Evolutionary conservation across 2,329 filamentous ascomycete species (phyloP).

Genomic region (Annulohypoxylon truncatum): DNA sequence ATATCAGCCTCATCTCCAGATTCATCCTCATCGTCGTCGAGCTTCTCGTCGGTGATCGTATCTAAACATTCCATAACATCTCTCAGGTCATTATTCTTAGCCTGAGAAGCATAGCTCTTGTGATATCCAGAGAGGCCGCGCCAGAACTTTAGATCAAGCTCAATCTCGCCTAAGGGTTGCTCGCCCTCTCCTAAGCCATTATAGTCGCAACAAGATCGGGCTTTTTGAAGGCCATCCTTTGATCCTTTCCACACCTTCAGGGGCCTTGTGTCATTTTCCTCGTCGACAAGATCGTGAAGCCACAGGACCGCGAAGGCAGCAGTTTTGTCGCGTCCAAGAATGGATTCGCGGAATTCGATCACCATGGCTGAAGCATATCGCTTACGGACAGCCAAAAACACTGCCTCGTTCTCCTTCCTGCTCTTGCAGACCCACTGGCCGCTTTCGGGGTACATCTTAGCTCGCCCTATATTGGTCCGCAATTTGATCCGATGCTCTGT

Average conservation of each 20-base stretch:
- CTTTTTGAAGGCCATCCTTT: conserved; percentile 58
- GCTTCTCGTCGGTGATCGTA: conserved; percentile 67
- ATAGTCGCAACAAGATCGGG: conserved; percentile 52
- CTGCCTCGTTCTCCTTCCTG: conserved; percentile 52
- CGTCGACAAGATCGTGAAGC: conserved; percentile 76
- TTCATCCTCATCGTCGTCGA: conserved; percentile 46
- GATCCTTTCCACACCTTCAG: conserved; percentile 76
- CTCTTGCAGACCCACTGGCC: conserved; percentile 65
- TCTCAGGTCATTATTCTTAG: conserved; percentile 63
- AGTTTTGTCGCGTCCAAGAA: conserved; percentile 63
- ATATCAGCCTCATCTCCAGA: conserved; percentile 40
- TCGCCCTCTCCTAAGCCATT: conserved; percentile 64
- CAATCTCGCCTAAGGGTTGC: conserved; percentile 66
- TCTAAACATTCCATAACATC: conserved; percentile 74
- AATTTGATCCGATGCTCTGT: conserved; percentile 67
- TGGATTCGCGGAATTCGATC: conserved; percentile 69
- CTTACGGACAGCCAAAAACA: conserved; percentile 68
- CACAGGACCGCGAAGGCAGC: conserved; percentile 73
- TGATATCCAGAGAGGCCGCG: conserved; percentile 71
- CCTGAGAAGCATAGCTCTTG: conserved; percentile 61
- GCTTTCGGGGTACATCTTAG: conserved; percentile 67
- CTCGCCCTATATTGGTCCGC: conserved; percentile 66
- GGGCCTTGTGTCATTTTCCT: conserved; percentile 68
- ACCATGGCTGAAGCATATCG: conserved; percentile 69
- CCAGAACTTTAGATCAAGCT: conserved; percentile 69